These are phyloP conservation scores for Vitis rotundifolia DNA, from an alignment of 164 flowering plant species.

Conservation along the genomic window DNA sequence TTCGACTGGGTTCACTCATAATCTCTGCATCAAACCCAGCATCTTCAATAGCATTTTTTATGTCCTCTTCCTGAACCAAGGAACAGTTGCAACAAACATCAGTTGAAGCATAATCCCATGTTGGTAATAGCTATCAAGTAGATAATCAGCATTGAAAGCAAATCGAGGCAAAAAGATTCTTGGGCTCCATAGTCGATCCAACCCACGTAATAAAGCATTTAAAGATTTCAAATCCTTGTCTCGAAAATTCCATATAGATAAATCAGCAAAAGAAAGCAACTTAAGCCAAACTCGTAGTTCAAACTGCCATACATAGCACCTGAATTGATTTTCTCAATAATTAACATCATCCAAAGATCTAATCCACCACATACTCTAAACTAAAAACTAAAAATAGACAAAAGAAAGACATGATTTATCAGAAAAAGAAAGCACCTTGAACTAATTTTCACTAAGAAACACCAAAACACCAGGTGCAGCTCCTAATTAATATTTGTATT, in stretches of 20 bases:
- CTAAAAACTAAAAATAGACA: too few species aligned
- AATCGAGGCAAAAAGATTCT: too few species aligned
- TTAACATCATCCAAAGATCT: background rate
- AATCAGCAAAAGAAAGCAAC: too few species aligned
- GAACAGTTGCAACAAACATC: background rate
- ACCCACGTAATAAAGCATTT: background rate
- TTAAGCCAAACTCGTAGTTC: too few species aligned
- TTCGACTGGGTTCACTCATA: constrained; percentile 48
- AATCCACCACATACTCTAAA: background rate
- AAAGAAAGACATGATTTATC: too few species aligned
- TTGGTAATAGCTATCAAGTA: constrained; percentile 1
- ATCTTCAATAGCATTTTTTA: constrained; percentile 88
- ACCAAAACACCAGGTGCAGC: background rate
- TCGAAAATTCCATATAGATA: too few species aligned
- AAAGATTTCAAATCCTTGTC: background rate
- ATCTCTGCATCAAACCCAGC: constrained; percentile 98
- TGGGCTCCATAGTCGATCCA: too few species aligned
- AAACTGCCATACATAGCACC: background rate
- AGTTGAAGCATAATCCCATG: constrained; percentile 3
- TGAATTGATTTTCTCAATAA: background rate
- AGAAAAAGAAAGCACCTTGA: too few species aligned
- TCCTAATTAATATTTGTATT: background rate
- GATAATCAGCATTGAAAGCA: background rate
- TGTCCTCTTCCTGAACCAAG: constrained; percentile 71
- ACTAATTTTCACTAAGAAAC: too few species aligned